Evolutionary conservation across 805 yeast species (phyloP).

Genomic region (Tetrapisispora arboricola): DNA sequence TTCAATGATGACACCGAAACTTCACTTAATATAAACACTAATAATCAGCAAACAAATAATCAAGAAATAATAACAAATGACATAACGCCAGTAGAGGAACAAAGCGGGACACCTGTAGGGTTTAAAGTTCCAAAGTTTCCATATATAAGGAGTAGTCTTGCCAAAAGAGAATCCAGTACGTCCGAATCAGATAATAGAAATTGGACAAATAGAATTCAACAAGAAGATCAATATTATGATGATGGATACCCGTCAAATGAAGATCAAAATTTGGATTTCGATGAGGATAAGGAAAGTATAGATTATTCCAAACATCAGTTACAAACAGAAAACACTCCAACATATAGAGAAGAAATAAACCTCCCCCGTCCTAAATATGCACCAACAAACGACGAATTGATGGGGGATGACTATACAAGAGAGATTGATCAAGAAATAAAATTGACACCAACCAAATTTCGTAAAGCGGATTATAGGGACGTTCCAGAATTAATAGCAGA

Average conservation of each 20-base stretch:
- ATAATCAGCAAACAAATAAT: constrained; percentile 6
- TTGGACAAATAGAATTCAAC: neutral
- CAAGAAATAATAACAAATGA: constrained; percentile 15
- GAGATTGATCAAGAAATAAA: constrained; percentile 8
- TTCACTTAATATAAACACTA: constrained; percentile 1
- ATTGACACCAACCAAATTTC: constrained; percentile 12
- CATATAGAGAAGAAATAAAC: neutral
- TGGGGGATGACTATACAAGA: constrained; percentile 4
- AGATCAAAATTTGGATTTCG: neutral
- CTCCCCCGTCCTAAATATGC: constrained; percentile 3
- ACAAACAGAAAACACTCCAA: neutral
- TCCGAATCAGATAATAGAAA: neutral
- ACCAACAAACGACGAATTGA: constrained; percentile 3
- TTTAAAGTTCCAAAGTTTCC: constrained; percentile 3
- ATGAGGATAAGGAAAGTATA: neutral
- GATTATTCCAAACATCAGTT: neutral
- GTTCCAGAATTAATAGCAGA: constrained; percentile 72
- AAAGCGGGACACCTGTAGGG: neutral
- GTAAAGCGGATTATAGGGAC: constrained; percentile 35
- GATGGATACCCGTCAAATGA: neutral
- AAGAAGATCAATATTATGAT: neutral
- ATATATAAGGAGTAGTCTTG: constrained; percentile 2
- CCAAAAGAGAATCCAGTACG: constrained; percentile 5
- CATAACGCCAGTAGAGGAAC: constrained; percentile 7
- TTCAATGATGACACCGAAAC: constrained; percentile 41